Evolutionary conservation across 768 basidiomycete species (phyloP).

Genomic region (Rhodotorula kratochvilovae): DNA sequence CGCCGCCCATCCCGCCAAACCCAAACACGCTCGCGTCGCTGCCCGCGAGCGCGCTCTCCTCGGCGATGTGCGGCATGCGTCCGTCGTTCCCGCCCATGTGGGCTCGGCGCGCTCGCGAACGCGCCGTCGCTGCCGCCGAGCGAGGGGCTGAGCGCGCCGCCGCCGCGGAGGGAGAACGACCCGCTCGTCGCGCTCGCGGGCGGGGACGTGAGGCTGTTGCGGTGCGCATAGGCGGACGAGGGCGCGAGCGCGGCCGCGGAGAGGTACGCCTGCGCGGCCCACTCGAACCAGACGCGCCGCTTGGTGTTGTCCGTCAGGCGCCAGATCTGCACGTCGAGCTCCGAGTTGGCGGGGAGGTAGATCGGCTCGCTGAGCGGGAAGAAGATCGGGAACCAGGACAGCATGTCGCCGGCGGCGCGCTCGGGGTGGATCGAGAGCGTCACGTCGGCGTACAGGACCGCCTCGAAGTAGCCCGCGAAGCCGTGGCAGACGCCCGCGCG

Average conservation of each 20-base stretch:
- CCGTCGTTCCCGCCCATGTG: conserved; percentile 23
- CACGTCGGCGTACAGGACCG: conserved; percentile 80
- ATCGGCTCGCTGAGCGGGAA: conserved; percentile 95
- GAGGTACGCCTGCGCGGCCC: conserved; percentile 91
- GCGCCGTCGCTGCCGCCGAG: conserved; percentile 17
- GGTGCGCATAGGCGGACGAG: conserved; percentile 18
- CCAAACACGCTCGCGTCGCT: conserved; percentile 1
- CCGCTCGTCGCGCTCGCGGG: conserved; percentile 22
- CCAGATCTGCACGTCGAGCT: conserved; percentile 91
- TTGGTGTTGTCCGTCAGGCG: conserved; percentile 79
- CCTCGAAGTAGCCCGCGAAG: conserved; percentile 94
- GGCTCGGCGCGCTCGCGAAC: conserved; percentile 36
- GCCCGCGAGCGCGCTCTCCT: conserved; percentile 24
- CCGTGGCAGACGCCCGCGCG: conserved; percentile 91
- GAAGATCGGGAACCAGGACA: conserved; percentile 98
- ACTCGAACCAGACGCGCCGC: conserved; percentile 87
- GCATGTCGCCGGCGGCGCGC: conserved; percentile 82
- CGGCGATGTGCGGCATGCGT: conserved; percentile 31
- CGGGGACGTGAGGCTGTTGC: conserved; percentile 2
- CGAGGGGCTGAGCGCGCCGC: not conserved
- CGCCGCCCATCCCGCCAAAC: conserved; percentile 24
- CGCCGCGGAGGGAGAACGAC: conserved; percentile 20
- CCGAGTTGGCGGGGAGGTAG: conserved; percentile 85
- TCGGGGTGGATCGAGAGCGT: conserved; percentile 77
- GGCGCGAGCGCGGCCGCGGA: conserved; percentile 38